Conservation (phyloP, 257 asterid species). For the Plantago elongata region DNA sequence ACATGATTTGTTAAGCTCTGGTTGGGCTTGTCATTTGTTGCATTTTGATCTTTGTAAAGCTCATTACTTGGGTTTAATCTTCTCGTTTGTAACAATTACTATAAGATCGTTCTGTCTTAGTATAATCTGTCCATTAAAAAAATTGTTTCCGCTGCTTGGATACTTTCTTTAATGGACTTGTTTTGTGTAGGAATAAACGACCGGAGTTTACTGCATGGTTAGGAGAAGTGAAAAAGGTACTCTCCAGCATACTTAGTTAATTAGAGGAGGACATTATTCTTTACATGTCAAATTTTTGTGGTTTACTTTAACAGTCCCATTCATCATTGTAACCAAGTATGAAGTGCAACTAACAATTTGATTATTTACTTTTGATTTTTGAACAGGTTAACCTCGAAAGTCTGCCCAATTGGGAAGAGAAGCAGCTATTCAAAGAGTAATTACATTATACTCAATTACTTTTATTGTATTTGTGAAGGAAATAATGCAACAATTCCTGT, state of each 20-base stretch:
- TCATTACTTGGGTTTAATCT: background rate
- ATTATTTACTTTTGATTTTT: conserved; percentile 21
- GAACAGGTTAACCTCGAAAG: conserved; percentile 86
- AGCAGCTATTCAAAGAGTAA: conserved; percentile 90
- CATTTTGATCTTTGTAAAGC: background rate
- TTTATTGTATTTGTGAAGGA: background rate
- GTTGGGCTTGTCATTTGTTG: conserved; percentile 1
- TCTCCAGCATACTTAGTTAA: background rate
- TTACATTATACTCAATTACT: conserved; percentile 16
- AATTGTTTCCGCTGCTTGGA: background rate
- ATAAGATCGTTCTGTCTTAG: no score
- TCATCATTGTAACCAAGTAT: background rate
- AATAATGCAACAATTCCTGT: conserved; percentile 3
- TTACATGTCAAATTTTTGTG: background rate
- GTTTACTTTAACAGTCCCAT: conserved; percentile 1
- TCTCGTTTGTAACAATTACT: background rate
- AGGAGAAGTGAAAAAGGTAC: conserved; percentile 81
- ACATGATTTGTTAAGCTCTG: background rate
- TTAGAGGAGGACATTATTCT: background rate
- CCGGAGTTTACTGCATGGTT: conserved; percentile 98
- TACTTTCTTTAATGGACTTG: conserved; percentile 18
- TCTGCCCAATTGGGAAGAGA: conserved; percentile 96
- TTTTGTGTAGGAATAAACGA: conserved; percentile 72
- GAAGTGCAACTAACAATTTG: conserved; percentile 2
- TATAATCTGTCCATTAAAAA: background rate